These are phyloP conservation scores for Triticum aestivum DNA, from an alignment of 176 grass and related monocot genomes.

Conservation along the genomic window DNA sequence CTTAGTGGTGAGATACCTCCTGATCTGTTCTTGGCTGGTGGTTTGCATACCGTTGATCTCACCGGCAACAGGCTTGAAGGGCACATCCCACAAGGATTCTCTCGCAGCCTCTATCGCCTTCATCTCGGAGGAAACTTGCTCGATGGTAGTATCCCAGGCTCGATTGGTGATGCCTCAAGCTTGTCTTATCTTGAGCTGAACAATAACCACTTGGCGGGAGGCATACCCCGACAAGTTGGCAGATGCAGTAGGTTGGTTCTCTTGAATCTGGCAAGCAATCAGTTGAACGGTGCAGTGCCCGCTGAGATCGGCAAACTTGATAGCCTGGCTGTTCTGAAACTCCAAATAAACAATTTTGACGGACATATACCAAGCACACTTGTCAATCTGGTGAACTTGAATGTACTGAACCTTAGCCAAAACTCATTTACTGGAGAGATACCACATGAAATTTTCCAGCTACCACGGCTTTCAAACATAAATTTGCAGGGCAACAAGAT, in stretches of 20 bases:
- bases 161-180: conserved; percentile 29
- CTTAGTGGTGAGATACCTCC: background rate
- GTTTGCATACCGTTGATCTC: conserved; percentile 35
- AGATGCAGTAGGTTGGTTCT: conserved; percentile 40
- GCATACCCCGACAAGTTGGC: conserved; percentile 29
- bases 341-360: conserved; percentile 34
- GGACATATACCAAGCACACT: conserved; percentile 32
- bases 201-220: conserved; percentile 25
- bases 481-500: background rate
- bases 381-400: conserved; percentile 27
- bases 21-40: background rate
- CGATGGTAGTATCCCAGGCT: conserved; percentile 32
- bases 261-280: conserved; percentile 45
- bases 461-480: background rate
- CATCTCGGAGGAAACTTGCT: conserved; percentile 14
- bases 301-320: conserved; percentile 38
- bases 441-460: conserved; percentile 1
- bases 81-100: conserved; percentile 1
- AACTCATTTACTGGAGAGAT: conserved; percentile 47
- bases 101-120: background rate
- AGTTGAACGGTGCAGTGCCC: conserved; percentile 25
- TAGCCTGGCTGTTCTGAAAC: conserved; percentile 33
- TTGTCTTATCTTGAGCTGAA: conserved; percentile 48
- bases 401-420: conserved; percentile 37
- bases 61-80: conserved; percentile 33